A percentile compares a stretch with the other conserved stretches of the same genome.
phyloP scores from a whole-genome alignment of 1,284 basidiomycete genomes.

The Paramarasmius palmivorus region DNA sequence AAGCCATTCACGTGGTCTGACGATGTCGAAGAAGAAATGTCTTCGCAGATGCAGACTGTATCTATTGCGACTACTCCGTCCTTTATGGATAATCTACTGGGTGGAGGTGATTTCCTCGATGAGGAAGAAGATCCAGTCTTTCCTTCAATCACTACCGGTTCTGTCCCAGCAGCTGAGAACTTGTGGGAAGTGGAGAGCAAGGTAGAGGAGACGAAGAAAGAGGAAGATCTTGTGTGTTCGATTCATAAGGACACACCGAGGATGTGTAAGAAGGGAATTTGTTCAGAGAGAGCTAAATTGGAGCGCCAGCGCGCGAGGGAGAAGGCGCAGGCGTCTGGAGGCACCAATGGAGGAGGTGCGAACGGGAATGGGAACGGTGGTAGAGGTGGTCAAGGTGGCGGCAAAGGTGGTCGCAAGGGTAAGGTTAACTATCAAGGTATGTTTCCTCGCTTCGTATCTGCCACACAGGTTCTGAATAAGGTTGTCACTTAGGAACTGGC shows the following conservation, averaged over 20 bases:
- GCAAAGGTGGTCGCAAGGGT: no score
- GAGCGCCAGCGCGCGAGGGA: background rate
- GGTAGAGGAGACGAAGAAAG: background rate
- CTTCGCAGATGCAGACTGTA: background rate
- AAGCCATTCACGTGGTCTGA: background rate
- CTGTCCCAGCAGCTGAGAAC: background rate
- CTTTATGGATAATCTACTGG: background rate
- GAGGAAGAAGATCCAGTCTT: background rate
- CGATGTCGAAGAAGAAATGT: background rate
- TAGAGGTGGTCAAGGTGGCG: no score
- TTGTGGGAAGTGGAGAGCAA: background rate
- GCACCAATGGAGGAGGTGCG: background rate
- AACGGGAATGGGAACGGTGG: background rate
- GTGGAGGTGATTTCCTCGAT: background rate
- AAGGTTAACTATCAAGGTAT: no score
- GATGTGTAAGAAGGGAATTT: background rate
- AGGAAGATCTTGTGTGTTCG: background rate
- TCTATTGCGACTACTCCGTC: background rate
- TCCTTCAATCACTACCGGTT: background rate
- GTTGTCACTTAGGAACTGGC: no score
- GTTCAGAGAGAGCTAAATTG: background rate
- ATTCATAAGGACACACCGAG: background rate
- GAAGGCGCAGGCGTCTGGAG: background rate
- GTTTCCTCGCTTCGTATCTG: no score
- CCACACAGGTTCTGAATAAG: no score